Conservation (phyloP, 2,329 filamentous ascomycete species). For the Cadophora sp. region DNA sequence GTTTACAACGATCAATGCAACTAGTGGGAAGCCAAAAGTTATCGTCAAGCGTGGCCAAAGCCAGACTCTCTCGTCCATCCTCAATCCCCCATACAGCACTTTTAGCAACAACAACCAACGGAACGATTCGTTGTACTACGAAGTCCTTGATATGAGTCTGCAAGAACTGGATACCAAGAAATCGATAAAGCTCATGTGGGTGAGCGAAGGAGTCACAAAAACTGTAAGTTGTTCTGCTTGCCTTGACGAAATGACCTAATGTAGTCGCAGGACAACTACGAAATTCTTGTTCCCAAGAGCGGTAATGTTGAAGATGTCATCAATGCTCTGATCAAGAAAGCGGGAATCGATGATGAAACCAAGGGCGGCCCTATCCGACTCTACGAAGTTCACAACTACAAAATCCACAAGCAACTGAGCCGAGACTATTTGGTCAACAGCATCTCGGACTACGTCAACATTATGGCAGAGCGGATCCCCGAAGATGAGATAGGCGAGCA, state of each 20-base stretch:
- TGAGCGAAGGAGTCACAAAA: constrained; percentile 90
- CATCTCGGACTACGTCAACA: constrained; percentile 83
- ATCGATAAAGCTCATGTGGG: constrained; percentile 79
- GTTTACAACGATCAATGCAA: constrained; percentile 84
- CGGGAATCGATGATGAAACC: constrained; percentile 75
- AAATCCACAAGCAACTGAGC: constrained; percentile 80
- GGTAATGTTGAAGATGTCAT: constrained; percentile 82
- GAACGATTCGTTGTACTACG: constrained; percentile 84
- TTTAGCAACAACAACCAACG: constrained; percentile 75
- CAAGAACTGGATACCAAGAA: constrained; percentile 95
- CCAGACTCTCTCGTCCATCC: constrained; percentile 78
- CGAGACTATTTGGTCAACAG: constrained; percentile 76
- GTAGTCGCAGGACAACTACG: constrained; percentile 69
- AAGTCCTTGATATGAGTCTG: constrained; percentile 92
- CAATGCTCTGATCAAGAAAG: constrained; percentile 78
- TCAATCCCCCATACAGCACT: constrained; percentile 75
- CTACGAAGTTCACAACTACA: constrained; percentile 83
- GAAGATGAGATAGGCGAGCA: constrained; percentile 67
- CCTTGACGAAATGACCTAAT: neutral
- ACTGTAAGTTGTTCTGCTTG: constrained; percentile 65
- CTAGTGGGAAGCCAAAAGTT: constrained; percentile 77
- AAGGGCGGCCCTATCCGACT: constrained; percentile 75
- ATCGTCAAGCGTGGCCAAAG: constrained; percentile 73
- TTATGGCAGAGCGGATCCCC: constrained; percentile 83
- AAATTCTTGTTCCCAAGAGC: constrained; percentile 87